phyloP scores from a whole-genome alignment of 495 filamentous ascomycete species.

The Annulohypoxylon stygium region DNA sequence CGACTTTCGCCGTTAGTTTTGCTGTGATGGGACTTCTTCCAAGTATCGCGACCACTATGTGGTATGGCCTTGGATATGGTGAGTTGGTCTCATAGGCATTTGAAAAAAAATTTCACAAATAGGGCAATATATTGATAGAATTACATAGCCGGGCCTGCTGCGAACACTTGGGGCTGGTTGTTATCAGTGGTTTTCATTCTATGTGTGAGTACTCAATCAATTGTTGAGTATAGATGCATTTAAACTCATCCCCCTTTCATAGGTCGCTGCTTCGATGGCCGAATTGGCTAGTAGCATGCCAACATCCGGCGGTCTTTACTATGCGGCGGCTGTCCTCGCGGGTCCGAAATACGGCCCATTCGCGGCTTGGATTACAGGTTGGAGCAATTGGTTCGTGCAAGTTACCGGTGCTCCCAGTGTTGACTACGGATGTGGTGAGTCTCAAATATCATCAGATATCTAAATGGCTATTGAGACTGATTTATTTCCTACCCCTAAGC shows the following conservation, averaged over 20 bases:
- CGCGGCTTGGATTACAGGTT: slow-evolving; percentile 80
- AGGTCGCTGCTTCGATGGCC: slow-evolving; percentile 44
- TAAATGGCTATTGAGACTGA: background rate
- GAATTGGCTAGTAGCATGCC: slow-evolving; percentile 59
- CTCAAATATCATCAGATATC: background rate
- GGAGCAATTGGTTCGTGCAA: slow-evolving; percentile 82
- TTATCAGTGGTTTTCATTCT: slow-evolving; percentile 81
- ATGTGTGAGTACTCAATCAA: slow-evolving; percentile 68
- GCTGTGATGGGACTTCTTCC: slow-evolving; percentile 80
- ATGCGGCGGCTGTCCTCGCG: slow-evolving; percentile 82
- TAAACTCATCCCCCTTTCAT: slow-evolving; percentile 36
- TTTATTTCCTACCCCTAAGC: slow-evolving; percentile 64
- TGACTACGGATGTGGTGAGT: slow-evolving; percentile 56
- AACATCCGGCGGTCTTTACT: slow-evolving; percentile 77
- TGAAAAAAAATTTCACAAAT: background rate
- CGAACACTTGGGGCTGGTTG: slow-evolving; percentile 89
- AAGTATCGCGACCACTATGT: slow-evolving; percentile 79
- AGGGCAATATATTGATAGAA: slow-evolving; percentile 22
- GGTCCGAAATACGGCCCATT: slow-evolving; percentile 80
- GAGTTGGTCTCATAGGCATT: slow-evolving; percentile 6
- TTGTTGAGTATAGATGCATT: slow-evolving; percentile 76
- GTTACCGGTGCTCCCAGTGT: slow-evolving; percentile 76
- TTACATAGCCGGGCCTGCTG: slow-evolving; percentile 72
- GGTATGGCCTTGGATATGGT: slow-evolving; percentile 84
- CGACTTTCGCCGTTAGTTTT: slow-evolving; percentile 83